These are phyloP conservation scores for Ascobolus immersus DNA, from an alignment of 495 filamentous ascomycete species.

Conservation along the genomic window DNA sequence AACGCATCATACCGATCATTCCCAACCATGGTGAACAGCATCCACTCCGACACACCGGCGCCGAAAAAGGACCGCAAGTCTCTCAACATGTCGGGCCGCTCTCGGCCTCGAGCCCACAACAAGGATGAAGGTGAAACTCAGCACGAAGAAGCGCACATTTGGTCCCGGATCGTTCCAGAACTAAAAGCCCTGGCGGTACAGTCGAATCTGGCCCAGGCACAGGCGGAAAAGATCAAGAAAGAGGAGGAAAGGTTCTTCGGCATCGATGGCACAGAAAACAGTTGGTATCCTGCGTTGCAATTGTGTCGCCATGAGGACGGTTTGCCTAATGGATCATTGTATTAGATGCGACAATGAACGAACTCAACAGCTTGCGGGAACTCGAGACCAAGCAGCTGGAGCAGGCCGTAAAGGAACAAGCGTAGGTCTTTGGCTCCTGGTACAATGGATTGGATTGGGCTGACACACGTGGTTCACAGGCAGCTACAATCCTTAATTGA, in stretches of 20 bases:
- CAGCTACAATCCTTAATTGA: conserved; percentile 8
- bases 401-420: conserved; percentile 9
- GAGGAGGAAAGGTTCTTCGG: conserved; percentile 11
- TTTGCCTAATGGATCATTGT: background rate
- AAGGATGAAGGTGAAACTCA: conserved; percentile 11
- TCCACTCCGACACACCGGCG: too few relatives aligned
- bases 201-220: conserved; percentile 9
- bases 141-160: conserved; percentile 14
- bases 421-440: conserved; percentile 7
- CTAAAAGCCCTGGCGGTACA: conserved; percentile 12
- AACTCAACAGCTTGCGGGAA: conserved; percentile 6
- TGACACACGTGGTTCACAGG: conserved; percentile 2
- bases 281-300: conserved; percentile 5
- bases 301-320: conserved; percentile 2
- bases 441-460: conserved; percentile 3
- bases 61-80: too few relatives aligned
- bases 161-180: conserved; percentile 14
- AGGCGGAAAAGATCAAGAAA: conserved; percentile 9
- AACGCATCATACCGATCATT: too few relatives aligned
- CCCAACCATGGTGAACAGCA: too few relatives aligned
- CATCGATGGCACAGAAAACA: conserved; percentile 8
- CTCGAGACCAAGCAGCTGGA: conserved; percentile 9
- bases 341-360: conserved; percentile 11
- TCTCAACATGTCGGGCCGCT: too few relatives aligned
- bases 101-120: conserved; percentile 10